Base-by-base conservation (phyloP, 2,329 filamentous ascomycete species). In the Alternaria sp. region DNA sequence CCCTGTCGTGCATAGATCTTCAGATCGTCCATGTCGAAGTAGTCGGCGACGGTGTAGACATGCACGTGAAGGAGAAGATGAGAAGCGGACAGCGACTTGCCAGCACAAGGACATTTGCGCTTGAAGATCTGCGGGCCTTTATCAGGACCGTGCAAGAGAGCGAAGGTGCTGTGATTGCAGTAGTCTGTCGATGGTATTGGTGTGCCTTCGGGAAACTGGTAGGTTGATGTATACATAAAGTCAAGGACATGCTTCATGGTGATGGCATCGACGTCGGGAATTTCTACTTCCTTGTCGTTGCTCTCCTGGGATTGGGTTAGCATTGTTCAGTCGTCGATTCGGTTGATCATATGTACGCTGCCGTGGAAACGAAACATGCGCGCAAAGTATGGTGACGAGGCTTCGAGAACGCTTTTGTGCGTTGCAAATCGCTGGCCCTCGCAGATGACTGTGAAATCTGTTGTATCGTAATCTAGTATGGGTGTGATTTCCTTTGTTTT, bases 321-420 rank as follows among this genome's bases (percentile, higher is more conserved):
- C 5, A n/a, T 7, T 3, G 2, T 3, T 18, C 1, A 22, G 5
- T 4, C 24, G 12, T 14, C 14, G 2, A 18, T 14, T 1, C 7
- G 12, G 7, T 28, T 28, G 20, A 5, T 1, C 1, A 12, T 26
- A n/a, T 46, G 24, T 34, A 53, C 58, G 26, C 51, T 42, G 9
- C 30, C 47, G 14, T 55, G 53, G 56, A 63, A 63, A 8, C 51
- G 51, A 9, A 63, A 63, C 54, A 61, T 57, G n/a, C 58, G 41
- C 38, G 32, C 39, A 7, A 63, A 63, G 26, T 63, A 63, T 5
- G 58, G 51, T 2, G 49, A 63, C 0, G 32, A 46, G 22, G 39
- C 32, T 22, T 24, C 14, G 7, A 63, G 28, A 8, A 61, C n/a
- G 7, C 12, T 11, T n/a, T 44, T 61, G 12, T 63, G 61, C 12